Evolutionary conservation across 225 moss, liverwort and hornwort genomes (phyloP).

Genomic region (Sphagnum contortum): DNA sequence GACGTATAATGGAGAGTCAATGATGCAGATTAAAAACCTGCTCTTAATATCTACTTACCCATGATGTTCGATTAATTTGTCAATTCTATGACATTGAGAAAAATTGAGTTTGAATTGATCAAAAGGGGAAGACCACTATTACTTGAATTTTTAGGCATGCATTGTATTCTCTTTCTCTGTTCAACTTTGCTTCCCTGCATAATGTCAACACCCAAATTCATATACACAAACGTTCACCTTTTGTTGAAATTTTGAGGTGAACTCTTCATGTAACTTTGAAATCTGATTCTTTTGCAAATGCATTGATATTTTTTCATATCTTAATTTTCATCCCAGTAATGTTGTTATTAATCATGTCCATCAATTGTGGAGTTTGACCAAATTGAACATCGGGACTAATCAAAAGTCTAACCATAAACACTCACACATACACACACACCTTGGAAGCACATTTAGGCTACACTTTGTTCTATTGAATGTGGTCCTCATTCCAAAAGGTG

Average conservation of each 20-base stretch:
- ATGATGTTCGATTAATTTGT: background rate
- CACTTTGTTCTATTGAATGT: no score
- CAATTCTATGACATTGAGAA: background rate
- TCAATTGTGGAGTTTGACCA: no score
- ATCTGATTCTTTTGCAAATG: background rate
- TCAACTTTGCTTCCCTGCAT: slow-evolving; percentile 20
- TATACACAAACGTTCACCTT: background rate
- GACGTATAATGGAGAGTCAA: background rate
- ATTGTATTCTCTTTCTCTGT: slow-evolving; percentile 13
- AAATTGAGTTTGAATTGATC: background rate
- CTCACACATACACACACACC: no score
- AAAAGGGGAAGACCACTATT: background rate
- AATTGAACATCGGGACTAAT: no score
- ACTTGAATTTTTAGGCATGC: slow-evolving; percentile 45
- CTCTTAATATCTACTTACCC: background rate
- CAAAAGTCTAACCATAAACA: no score
- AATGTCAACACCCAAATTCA: background rate
- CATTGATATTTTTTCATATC: no score
- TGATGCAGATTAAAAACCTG: background rate
- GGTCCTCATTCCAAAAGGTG: background rate
- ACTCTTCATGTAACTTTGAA: background rate
- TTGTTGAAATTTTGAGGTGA: background rate
- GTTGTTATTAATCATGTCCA: no score
- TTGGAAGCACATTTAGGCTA: no score
- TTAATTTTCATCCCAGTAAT: no score